Conservation (phyloP, 2,329 filamentous ascomycete genomes). For the Botrytis fabae region DNA sequence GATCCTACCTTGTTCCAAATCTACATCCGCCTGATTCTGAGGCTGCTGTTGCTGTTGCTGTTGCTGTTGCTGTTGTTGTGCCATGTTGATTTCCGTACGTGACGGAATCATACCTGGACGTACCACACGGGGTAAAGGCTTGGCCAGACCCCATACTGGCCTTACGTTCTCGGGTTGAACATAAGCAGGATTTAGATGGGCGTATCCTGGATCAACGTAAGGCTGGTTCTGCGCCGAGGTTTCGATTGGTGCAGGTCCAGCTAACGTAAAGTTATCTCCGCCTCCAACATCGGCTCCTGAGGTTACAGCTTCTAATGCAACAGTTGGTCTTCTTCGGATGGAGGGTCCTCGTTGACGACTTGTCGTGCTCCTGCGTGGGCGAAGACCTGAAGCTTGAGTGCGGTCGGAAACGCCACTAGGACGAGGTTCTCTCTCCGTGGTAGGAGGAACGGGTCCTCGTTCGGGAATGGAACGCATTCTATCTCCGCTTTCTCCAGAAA, state of each 20-base stretch:
- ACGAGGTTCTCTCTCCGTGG: background rate
- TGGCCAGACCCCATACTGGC: conserved; percentile 55
- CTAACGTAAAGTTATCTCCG: conserved; percentile 37
- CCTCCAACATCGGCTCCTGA: conserved; percentile 19
- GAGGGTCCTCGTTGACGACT: conserved; percentile 20
- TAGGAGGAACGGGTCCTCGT: conserved; percentile 10
- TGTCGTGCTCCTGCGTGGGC: conserved; percentile 14
- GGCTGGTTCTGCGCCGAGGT: conserved; percentile 43
- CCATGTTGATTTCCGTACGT: conserved; percentile 43
- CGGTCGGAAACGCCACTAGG: conserved; percentile 9
- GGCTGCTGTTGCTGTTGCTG: conserved; percentile 41
- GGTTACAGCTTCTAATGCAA: conserved; percentile 18
- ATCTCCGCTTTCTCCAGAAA: background rate
- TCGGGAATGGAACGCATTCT: conserved; percentile 20
- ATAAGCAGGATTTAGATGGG: conserved; percentile 54
- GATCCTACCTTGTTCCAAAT: conserved; percentile 47
- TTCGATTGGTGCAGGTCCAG: conserved; percentile 34
- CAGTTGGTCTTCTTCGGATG: conserved; percentile 20
- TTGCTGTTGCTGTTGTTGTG: conserved; percentile 36
- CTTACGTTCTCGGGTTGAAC: conserved; percentile 51
- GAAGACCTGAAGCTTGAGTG: conserved; percentile 19
- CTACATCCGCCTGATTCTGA: conserved; percentile 43
- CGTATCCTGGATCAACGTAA: conserved; percentile 55
- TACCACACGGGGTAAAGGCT: conserved; percentile 55
- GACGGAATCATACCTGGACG: conserved; percentile 54